Evolutionary conservation across 495 filamentous ascomycete species (phyloP).

Genomic region (Penicillium crystallinum): DNA sequence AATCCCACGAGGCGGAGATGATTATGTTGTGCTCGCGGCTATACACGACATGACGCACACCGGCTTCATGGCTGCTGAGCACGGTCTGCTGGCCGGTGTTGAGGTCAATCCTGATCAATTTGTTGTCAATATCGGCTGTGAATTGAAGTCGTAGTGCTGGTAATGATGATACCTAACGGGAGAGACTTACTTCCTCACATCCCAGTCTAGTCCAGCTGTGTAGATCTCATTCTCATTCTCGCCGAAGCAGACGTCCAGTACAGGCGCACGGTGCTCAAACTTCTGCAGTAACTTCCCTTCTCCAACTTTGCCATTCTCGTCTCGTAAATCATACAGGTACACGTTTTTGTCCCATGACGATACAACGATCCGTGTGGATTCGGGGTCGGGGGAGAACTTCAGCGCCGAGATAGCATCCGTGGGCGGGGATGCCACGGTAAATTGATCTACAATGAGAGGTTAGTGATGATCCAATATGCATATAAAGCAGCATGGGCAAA

Average conservation of each 20-base stretch:
- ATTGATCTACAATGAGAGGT: constrained; percentile 34
- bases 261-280: constrained; percentile 78
- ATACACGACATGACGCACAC: constrained; percentile 81
- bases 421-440: constrained; percentile 57
- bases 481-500: background rate
- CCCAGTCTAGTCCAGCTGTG: constrained; percentile 77
- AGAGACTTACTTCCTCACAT: constrained; percentile 62
- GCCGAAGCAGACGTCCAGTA: constrained; percentile 90
- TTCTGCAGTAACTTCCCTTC: constrained; percentile 60
- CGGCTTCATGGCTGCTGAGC: constrained; percentile 69
- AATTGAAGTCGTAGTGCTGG: background rate
- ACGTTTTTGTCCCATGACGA: constrained; percentile 93
- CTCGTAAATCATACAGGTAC: constrained; percentile 78
- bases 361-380: constrained; percentile 66
- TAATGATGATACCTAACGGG: background rate
- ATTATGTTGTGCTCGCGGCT: constrained; percentile 68
- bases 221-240: constrained; percentile 73
- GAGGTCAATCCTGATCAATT: constrained; percentile 59
- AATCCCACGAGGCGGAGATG: constrained; percentile 91
- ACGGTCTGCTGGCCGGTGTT: constrained; percentile 63
- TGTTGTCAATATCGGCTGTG: constrained; percentile 3
- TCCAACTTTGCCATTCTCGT: constrained; percentile 50
- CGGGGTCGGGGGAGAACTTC: constrained; percentile 69
- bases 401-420: constrained; percentile 82
- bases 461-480: constrained; percentile 7